Conservation (phyloP, 2,329 filamentous ascomycete species). For the Stemphylium beticola region DNA sequence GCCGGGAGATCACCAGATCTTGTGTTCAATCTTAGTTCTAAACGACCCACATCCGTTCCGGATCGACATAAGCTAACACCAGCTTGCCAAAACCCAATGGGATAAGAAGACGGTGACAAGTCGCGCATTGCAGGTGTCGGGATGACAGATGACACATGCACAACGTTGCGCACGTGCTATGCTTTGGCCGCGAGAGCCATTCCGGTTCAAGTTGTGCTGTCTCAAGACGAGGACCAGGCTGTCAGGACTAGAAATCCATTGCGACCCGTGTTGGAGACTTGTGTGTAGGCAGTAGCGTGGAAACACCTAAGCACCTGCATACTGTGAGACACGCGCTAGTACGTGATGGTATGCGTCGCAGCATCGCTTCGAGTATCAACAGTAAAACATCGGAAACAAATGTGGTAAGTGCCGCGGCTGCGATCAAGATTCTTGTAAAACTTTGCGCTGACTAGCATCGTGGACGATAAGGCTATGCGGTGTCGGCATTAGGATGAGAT, state of each 20-base stretch:
- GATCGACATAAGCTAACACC: neutral
- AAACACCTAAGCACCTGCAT: neutral
- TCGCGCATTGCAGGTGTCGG: no score
- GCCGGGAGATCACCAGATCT: slow-evolving; percentile 24
- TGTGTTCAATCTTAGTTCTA: slow-evolving; percentile 24
- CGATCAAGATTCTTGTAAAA: neutral
- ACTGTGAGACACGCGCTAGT: slow-evolving; percentile 3
- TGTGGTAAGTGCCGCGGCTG: neutral
- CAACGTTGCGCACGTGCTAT: no score
- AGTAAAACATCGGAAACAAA: neutral
- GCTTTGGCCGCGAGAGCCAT: no score
- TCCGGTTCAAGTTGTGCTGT: no score
- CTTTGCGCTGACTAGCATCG: no score
- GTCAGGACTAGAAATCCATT: no score
- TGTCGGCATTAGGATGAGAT: neutral
- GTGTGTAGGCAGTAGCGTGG: no score
- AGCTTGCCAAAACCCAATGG: neutral
- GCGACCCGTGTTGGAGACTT: no score
- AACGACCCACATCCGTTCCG: slow-evolving; percentile 7
- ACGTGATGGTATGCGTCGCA: neutral
- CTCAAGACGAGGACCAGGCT: neutral
- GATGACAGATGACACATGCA: no score
- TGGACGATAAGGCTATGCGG: neutral
- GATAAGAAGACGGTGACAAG: no score
- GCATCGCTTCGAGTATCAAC: neutral